These are phyloP conservation scores for Vaccinium macrocarpon DNA, from an alignment of 148 eudicot species.

Conservation along the genomic window DNA sequence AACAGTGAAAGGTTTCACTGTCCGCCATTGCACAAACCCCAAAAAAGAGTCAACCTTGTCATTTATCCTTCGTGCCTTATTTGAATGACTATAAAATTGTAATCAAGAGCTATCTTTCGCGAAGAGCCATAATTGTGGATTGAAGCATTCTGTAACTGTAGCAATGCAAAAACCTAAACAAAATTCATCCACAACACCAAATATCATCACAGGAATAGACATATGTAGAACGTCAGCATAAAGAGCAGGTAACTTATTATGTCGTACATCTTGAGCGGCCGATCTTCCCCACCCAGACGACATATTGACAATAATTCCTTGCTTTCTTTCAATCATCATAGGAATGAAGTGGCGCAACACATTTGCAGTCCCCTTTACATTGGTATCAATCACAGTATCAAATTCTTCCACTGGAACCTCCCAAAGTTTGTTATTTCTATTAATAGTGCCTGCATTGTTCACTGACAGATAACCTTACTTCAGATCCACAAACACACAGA, in stretches of 20 bases:
- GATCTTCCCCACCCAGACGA: conserved; percentile 99
- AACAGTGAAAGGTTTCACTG: background rate
- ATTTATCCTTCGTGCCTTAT: background rate
- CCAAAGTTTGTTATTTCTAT: conserved; percentile 83
- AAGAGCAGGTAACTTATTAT: background rate
- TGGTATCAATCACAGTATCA: conserved; percentile 83
- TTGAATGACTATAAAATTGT: background rate
- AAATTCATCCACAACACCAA: background rate
- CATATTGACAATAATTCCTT: conserved; percentile 82
- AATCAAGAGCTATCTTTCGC: background rate
- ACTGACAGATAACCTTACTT: conserved; percentile 42
- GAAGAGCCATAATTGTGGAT: background rate
- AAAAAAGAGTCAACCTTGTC: background rate
- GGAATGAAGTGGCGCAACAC: conserved; percentile 93
- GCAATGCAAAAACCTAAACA: background rate
- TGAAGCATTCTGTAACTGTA: background rate
- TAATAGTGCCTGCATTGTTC: conserved; percentile 94
- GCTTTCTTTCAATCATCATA: conserved; percentile 76
- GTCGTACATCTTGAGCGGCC: conserved; percentile 85
- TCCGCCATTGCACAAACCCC: too few relatives aligned
- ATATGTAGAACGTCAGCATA: background rate
- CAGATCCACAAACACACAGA: conserved; percentile 11
- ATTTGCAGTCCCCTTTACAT: conserved; percentile 81
- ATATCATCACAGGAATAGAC: background rate
- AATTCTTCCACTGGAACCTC: conserved; percentile 95